phyloP scores from a whole-genome alignment of 1,284 basidiomycete species.

The Ceratobasidium sp. region DNA sequence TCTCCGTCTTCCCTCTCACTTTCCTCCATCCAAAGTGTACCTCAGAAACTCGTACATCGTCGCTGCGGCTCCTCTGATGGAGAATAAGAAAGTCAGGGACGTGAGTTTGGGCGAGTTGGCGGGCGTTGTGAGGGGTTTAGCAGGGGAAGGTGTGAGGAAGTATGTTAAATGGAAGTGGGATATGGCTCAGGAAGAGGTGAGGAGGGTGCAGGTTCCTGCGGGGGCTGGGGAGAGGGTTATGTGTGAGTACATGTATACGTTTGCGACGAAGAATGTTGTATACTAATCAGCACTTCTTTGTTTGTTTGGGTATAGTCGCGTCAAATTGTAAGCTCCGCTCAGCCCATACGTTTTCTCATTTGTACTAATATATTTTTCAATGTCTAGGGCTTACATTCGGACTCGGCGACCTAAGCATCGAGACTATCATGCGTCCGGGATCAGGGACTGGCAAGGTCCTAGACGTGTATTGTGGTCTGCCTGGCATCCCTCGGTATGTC shows the following conservation, averaged over 20 bases:
- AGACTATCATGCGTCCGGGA: neutral
- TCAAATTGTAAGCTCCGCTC: conserved; percentile 2
- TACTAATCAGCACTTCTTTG: neutral
- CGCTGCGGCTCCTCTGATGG: neutral
- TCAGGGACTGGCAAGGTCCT: conserved; percentile 14
- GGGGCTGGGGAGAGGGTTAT: conserved; percentile 7
- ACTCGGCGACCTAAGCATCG: neutral
- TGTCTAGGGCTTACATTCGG: conserved; percentile 31
- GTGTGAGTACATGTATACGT: conserved; percentile 3
- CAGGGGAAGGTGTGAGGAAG: neutral
- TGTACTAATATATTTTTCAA: neutral
- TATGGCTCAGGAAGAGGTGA: neutral
- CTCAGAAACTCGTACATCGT: conserved; percentile 24
- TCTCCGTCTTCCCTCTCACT: neutral
- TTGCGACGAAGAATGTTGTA: neutral
- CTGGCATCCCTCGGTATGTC: conserved; percentile 21
- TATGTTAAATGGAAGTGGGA: conserved; percentile 11
- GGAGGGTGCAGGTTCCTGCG: conserved; percentile 19
- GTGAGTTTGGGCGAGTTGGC: conserved; percentile 9
- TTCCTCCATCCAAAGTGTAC: neutral
- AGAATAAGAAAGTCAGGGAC: neutral
- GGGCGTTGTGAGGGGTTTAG: neutral
- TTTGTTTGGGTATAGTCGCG: neutral
- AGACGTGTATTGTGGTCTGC: conserved; percentile 29
- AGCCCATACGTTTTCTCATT: neutral